Evolutionary conservation across 2,329 filamentous ascomycete genomes (phyloP).

Genomic region (Magnaporthiopsis rhizophila): DNA sequence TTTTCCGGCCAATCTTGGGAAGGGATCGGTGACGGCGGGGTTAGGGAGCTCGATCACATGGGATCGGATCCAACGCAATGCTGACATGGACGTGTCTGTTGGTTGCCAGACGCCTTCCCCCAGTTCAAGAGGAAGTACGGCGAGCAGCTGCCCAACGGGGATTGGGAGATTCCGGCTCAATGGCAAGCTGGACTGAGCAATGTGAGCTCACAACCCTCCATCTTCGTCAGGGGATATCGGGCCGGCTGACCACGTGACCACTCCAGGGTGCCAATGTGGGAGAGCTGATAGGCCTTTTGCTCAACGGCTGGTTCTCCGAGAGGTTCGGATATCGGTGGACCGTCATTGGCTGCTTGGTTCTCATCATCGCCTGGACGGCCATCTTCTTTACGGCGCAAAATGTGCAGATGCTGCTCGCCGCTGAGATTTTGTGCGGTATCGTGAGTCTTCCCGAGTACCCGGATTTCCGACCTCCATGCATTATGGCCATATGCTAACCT

Average conservation of each 20-base stretch:
- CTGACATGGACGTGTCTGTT: not conserved
- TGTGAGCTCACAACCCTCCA: constrained; percentile 16
- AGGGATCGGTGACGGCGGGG: not conserved
- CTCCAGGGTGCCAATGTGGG: constrained; percentile 46
- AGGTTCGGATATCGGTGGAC: constrained; percentile 61
- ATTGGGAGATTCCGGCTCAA: constrained; percentile 47
- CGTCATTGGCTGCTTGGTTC: constrained; percentile 48
- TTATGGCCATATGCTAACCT: not conserved
- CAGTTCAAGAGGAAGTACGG: constrained; percentile 54
- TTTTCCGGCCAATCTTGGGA: not conserved
- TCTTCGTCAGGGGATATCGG: no score
- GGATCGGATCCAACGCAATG: not conserved
- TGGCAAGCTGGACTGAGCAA: constrained; percentile 58
- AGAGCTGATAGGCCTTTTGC: constrained; percentile 57
- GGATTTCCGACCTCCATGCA: not conserved
- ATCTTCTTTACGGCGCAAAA: constrained; percentile 59
- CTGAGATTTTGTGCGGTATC: constrained; percentile 54
- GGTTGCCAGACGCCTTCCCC: constrained; percentile 17
- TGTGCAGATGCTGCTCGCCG: constrained; percentile 48
- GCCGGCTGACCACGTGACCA: not conserved
- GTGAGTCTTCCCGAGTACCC: constrained; percentile 12
- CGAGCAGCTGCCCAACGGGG: constrained; percentile 31
- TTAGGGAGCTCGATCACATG: not conserved
- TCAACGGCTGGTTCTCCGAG: constrained; percentile 59
- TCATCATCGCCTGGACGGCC: constrained; percentile 49